Percentiles rank a stretch among this genome's conserved stretches.
Evolutionary conservation across 164 flowering plant genomes (phyloP).

Genomic region (Vitis cinerea): DNA sequence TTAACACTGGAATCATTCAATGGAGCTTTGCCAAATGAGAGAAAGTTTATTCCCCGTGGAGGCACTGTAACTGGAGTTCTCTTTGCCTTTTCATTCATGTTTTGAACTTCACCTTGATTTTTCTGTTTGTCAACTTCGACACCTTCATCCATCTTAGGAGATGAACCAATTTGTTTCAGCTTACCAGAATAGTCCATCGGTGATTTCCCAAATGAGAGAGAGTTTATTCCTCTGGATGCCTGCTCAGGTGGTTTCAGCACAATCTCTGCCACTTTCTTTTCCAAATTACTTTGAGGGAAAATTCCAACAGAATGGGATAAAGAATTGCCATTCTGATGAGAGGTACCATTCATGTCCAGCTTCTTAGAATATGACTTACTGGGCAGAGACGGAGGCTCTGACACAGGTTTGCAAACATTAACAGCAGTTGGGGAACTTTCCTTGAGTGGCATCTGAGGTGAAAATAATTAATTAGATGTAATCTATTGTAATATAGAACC

Average conservation of each 20-base stretch:
- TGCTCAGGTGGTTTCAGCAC: constrained; percentile 23
- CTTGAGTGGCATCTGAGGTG: constrained; percentile 28
- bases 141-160: constrained; percentile 15
- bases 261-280: constrained; percentile 19
- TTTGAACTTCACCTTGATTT: constrained; percentile 12
- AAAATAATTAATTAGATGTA: background rate
- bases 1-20: constrained; percentile 12
- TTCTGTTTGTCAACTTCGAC: constrained; percentile 9
- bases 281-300: constrained; percentile 15
- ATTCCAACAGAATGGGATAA: constrained; percentile 14
- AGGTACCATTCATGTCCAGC: constrained; percentile 7
- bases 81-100: constrained; percentile 15
- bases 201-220: constrained; percentile 34
- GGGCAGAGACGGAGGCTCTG: constrained; percentile 15
- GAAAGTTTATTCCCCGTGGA: constrained; percentile 48
- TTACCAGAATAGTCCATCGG: constrained; percentile 13
- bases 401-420: constrained; percentile 23
- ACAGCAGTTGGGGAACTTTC: constrained; percentile 26
- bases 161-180: constrained; percentile 15
- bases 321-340: constrained; percentile 9
- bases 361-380: constrained; percentile 21
- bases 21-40: constrained; percentile 33
- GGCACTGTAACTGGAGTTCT: constrained; percentile 16
- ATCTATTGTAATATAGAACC: background rate
- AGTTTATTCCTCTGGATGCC: constrained; percentile 55